Evolutionary conservation across 1,139 yeast genomes (phyloP), one percentile per base, ranked within the genome.

Genomic region (Tardiomyces blankii): DNA sequence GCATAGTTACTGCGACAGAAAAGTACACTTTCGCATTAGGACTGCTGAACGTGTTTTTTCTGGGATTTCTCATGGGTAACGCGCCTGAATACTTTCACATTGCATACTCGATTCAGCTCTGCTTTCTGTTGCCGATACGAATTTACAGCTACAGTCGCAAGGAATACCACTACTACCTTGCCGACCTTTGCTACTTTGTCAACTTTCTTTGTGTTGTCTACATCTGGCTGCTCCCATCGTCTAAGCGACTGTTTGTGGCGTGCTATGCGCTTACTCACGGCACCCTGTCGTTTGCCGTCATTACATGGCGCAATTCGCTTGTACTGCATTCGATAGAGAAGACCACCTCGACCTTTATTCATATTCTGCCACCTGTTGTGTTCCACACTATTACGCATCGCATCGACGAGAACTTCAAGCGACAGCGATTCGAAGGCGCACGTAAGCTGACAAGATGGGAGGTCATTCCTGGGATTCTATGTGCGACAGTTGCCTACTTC

Each of bases 231-330:
- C 78, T 81, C 52, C 96, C 98, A 0, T 60, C 71, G 40, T 85
- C 95, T 1, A 72, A 73, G 41, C 73, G 80, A 47, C 68, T 91
- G 39, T 89, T 83, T 64, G 77, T 86, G 23, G 75, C 91, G 9
- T 88, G 93, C 54, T 89, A 86, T 65, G 83, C 96, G 13, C 76
- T 91, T 49, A 75, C 94, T 1, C 80, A 83, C 69, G 97, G 97
- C 1, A 86, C 96, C 0, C 67, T 91, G 46, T 77, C 95, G 9
- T 89, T 87, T 75, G 97, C 97, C 0, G 96, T 91, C 18, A 81
- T 89, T 38, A 86, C 96, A 0, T 91, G 98, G 98, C 74, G 95
- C 57, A 91, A 91, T 61, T 88, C 96, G 8, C 72, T 91, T 48
- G 97, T 91, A 8, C 71, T 91, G 43, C 98, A 91, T 60, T 82